Evolutionary conservation across 768 basidiomycete genomes (phyloP), one percentile per base, ranked within the genome.

Genomic region (Rhodocollybia butyracea): DNA sequence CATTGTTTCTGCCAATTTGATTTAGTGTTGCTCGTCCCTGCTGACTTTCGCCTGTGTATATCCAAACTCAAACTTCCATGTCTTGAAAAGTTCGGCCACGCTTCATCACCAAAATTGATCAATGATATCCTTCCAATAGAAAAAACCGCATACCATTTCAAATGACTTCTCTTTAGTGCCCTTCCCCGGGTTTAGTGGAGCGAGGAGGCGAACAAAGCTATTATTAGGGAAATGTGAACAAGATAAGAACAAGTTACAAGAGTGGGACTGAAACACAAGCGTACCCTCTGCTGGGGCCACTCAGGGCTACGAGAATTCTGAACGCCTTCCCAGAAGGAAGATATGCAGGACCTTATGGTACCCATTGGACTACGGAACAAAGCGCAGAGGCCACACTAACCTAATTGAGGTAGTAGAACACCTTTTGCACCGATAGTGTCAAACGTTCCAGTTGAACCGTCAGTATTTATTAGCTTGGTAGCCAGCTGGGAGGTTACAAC

Each of bases 401-500:
- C 82, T 60, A 88, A 77, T 56, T 80, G 80, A 41, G 89, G 88
- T 36, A 82, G 71, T 78, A 91, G 79, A 41, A 88, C 67, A 10
- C 83, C 87, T 57, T 71, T 79, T 15, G 78, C 76, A 29, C 86
- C 80, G 8, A 34, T 77, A 40, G 82, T 80, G 58, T 88, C 84
- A 61, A 85, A 89, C 39, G 69, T 86, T 40, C 83, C 86, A n/a
- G 76, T 59, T 17, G 81, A 73, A 50, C 89, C 89, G 60, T 89
- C 85, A 2, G 76, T 70, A 56, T 81, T 79, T 31, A 88, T 66
- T 60, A 88, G 70, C 63, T 85, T 90, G 0, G 85, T 89, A 13
- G 85, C 77, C 59, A 91, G 72, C 64, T 91, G 88, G 22, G 83
- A 84, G 2, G 86, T 88, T 31, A 78, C 72, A 43, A 88, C 74